A percentile compares a stretch with the other conserved stretches of the same genome.
phyloP scores from a whole-genome alignment of 768 basidiomycete species.

The Neoboletus brunneissimus region DNA sequence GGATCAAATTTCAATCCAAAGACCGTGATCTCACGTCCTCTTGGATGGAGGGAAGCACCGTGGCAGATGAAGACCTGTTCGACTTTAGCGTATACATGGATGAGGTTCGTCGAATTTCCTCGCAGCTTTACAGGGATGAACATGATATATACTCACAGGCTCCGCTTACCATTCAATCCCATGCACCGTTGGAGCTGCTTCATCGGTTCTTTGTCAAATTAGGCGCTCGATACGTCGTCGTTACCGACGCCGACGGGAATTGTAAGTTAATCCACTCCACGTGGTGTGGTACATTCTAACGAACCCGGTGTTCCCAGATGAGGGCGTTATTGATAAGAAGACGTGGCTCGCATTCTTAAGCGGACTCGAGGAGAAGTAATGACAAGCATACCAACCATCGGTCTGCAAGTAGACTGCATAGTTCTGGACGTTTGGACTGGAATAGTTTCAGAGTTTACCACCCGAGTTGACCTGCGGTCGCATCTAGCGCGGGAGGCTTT shows the following conservation, averaged over 20 bases:
- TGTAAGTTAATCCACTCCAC: conserved; percentile 48
- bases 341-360: conserved; percentile 86
- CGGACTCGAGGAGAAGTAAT: conserved; percentile 61
- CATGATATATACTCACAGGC: conserved; percentile 47
- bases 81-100: conserved; percentile 92
- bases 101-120: conserved; percentile 47
- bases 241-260: conserved; percentile 76
- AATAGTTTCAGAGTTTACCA: neutral
- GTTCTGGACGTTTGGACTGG: neutral
- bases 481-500: neutral
- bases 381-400: neutral
- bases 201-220: conserved; percentile 95
- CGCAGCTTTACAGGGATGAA: neutral
- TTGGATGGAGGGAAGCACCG: conserved; percentile 38
- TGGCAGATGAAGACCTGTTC: conserved; percentile 48
- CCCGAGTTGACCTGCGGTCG: neutral
- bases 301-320: conserved; percentile 45
- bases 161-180: conserved; percentile 77
- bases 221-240: conserved; percentile 85
- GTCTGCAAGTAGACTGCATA: neutral
- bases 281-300: neutral
- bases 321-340: conserved; percentile 93
- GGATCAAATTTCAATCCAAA: conserved; percentile 60
- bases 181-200: conserved; percentile 87
- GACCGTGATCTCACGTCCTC: conserved; percentile 52